phyloP scores from a whole-genome alignment of 2,329 filamentous ascomycete genomes.

The Helminthosporium solani region DNA sequence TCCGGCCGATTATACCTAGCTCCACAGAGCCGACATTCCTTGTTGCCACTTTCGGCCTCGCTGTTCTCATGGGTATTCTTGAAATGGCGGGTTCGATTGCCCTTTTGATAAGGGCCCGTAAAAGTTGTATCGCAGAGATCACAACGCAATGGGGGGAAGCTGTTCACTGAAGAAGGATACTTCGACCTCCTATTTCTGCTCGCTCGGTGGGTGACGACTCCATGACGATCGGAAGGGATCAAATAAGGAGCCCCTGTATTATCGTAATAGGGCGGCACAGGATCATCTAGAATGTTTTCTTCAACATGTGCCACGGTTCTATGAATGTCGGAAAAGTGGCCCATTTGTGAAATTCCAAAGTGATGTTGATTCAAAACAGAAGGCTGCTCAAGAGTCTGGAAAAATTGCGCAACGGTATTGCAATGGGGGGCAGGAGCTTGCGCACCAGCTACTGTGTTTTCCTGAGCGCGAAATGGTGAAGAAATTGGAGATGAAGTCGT shows the following conservation, averaged over 20 bases:
- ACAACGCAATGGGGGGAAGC: constrained; percentile 1
- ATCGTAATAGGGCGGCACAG: background rate
- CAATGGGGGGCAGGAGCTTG: background rate
- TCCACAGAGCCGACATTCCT: constrained; percentile 9
- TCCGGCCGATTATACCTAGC: constrained; percentile 8
- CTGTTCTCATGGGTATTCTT: constrained; percentile 2
- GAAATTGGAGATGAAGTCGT: background rate
- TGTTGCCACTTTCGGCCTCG: background rate
- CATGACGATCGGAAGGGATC: background rate
- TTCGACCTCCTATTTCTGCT: background rate
- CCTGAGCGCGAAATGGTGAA: background rate
- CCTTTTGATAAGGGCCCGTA: constrained; percentile 9
- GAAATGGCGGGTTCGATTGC: constrained; percentile 11
- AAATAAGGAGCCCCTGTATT: background rate
- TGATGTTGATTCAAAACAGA: background rate
- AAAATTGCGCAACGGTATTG: background rate
- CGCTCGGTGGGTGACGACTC: background rate
- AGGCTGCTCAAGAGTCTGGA: background rate
- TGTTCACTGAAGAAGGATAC: background rate
- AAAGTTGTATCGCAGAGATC: constrained; percentile 4
- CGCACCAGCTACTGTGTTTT: background rate
- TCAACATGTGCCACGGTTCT: background rate
- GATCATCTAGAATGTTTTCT: background rate
- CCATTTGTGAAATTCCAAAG: background rate
- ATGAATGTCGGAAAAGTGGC: background rate